Base-by-base conservation (phyloP, 1,284 basidiomycete genomes). In the Rhodotorula sp. region DNA sequence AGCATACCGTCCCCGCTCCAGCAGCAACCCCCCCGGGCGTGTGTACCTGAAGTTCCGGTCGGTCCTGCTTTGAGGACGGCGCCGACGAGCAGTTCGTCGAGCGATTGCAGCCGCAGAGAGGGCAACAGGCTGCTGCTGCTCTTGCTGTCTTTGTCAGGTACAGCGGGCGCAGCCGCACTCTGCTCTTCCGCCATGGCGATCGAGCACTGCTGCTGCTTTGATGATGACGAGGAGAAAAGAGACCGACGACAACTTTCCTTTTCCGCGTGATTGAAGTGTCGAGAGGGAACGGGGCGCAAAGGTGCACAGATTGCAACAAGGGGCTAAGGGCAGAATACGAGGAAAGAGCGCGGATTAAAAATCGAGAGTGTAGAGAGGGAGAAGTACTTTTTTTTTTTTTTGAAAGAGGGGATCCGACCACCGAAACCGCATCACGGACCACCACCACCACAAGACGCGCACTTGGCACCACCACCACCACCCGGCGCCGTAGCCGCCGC, bases 81-180 rank as follows among this genome's bases (percentile, higher is more conserved):
- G 20, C 46, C 42, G 63, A 69, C 55, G 46, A 69, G 24, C 45
- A 69, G 49, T 33, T 69, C 68, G 59, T 69, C 68, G 51, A 68
- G 56, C 42, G 44, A 55, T 18, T 37, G 33, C 14, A 62, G 62
- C 26, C 62, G 62, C 51, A 62, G 42, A 12, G 62, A 62, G 5
- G 53, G 42, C 26, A 62, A 29, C 42, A 46, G 22, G 37, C 37
- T 42, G 14, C 12, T 29, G 26, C n/a, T 29, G n/a, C 53, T 26
- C 26, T 51, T 51, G n/a, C n/a, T n/a, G 12, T 51, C 33, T 42
- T 62, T 62, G 24, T 62, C 61, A 20, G 61, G 17, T 7, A 33
- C 29, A 15, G 49, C 33, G 14, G 49, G 18, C 8, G 61, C 49
- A 33, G 48, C 18, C 22, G 20, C 3, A 14, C 10, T n/a, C 3